Conservation (phyloP, 768 basidiomycete genomes). For the Strobilomyces confusus region DNA sequence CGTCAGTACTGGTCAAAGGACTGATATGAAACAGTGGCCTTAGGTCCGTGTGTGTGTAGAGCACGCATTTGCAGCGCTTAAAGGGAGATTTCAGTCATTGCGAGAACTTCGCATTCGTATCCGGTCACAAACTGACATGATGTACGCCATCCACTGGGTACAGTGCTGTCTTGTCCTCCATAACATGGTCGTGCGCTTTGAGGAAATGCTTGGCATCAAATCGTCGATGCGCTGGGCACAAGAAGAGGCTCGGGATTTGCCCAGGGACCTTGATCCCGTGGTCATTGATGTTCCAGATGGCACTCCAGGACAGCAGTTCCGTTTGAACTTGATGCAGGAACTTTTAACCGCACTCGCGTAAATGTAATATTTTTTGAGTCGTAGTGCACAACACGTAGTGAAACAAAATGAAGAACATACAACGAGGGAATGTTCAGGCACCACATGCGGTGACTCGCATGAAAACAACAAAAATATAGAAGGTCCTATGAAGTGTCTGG, state of each 20-base stretch:
- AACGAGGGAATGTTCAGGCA: no score
- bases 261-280: background rate
- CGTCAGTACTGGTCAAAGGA: background rate
- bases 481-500: no score
- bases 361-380: no score
- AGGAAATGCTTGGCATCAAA: background rate
- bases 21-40: no score
- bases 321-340: no score
- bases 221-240: background rate
- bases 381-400: no score
- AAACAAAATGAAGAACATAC: no score
- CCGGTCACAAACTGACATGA: background rate
- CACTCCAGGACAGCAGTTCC: no score
- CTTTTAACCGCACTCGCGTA: no score
- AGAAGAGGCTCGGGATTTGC: background rate
- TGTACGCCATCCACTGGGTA: background rate
- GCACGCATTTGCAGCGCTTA: conserved; percentile 5
- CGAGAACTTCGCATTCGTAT: background rate
- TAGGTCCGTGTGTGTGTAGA: conserved; percentile 2
- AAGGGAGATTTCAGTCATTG: background rate
- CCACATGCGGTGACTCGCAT: no score
- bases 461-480: no score
- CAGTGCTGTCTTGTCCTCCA: conserved; percentile 9
- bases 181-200: conserved; percentile 10
- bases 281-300: no score